Evolutionary conservation across 805 yeast species (phyloP).

Genomic region (Candida broadrunensis): DNA sequence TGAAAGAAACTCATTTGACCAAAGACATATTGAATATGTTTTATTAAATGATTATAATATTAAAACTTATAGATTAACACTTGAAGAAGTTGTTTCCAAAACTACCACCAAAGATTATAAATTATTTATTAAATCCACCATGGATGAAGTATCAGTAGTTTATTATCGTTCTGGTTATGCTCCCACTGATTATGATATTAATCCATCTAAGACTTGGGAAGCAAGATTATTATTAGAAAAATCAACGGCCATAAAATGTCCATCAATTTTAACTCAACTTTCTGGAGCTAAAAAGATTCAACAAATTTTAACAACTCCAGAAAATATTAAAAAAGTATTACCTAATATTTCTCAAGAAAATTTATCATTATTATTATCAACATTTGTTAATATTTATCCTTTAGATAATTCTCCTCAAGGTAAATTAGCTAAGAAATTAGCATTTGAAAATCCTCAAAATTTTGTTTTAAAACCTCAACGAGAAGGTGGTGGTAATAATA

Average conservation of each 20-base stretch:
- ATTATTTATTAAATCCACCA: constrained; percentile 50
- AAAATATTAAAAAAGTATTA: constrained; percentile 47
- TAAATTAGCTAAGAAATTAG: constrained; percentile 57
- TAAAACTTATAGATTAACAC: constrained; percentile 61
- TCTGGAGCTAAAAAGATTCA: constrained; percentile 94
- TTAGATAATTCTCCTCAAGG: constrained; percentile 72
- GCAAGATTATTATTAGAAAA: constrained; percentile 71
- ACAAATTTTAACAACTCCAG: constrained; percentile 69
- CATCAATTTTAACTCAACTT: constrained; percentile 82
- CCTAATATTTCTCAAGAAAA: constrained; percentile 24
- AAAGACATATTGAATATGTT: constrained; percentile 74
- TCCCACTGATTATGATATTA: constrained; percentile 68
- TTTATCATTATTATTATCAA: constrained; percentile 40
- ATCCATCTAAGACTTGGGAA: constrained; percentile 66
- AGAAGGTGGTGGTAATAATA: constrained; percentile 98
- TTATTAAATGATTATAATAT: constrained; percentile 56
- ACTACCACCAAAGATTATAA: constrained; percentile 45
- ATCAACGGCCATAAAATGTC: constrained; percentile 84
- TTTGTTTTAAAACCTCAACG: constrained; percentile 95
- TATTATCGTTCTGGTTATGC: constrained; percentile 89
- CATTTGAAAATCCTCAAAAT: constrained; percentile 61
- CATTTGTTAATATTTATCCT: constrained; percentile 88
- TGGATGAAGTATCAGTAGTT: constrained; percentile 79
- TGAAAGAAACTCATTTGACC: constrained; percentile 91
- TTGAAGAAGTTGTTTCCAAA: constrained; percentile 51